Evolutionary conservation across 2,329 filamentous ascomycete species (phyloP), one percentile per base, ranked within the genome.

Genomic region (Phaeosphaeriaceae sp.): DNA sequence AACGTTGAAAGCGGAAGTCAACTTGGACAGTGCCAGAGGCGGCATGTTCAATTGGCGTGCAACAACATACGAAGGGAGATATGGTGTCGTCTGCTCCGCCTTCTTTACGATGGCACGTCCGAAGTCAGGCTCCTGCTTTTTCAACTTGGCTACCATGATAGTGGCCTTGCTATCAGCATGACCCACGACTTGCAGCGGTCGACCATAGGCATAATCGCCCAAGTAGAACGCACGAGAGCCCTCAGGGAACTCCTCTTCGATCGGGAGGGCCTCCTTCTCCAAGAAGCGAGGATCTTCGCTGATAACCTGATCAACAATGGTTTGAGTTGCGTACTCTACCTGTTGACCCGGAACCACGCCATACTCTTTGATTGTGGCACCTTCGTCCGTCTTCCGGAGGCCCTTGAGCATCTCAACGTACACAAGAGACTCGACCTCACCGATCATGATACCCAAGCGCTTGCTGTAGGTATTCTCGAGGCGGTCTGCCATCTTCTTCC

Each of bases 391-490:
- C 83, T 96, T 97, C 69, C 86, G 85, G 62, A 99, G 83, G 21
- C 96, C 95, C 77, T 92, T 96, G 54, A 99, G 86, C 86, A 97
- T 95, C 66, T 97, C 91, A 40, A 99, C 93, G 63, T 96, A 91
- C 27, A 97, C 88, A 67, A 98, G 83, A 22, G 93, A 91, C 72
- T 99, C 94, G 6, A 98, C 91, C 21, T 88, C 82, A 44, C 94
- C 93, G 61, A 93, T 93, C 51, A 93, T 85, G 74, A 96, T 92
- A 47, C 92, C 96, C 51, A 99, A 85, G 47, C 93, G 88, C 80
- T 95, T 97, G 80, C 91, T 94, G 80, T 99, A 97, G 72, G 87
- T 89, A 52, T 86, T 89, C 76, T 98, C 94, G 58, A 97, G 91
- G 57, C 88, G 88, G 40, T 89, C 86, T 1, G 95, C 88, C 74